Evolutionary conservation across 176 grass and related monocot species (phyloP).

Genomic region (Microstegium vimineum): DNA sequence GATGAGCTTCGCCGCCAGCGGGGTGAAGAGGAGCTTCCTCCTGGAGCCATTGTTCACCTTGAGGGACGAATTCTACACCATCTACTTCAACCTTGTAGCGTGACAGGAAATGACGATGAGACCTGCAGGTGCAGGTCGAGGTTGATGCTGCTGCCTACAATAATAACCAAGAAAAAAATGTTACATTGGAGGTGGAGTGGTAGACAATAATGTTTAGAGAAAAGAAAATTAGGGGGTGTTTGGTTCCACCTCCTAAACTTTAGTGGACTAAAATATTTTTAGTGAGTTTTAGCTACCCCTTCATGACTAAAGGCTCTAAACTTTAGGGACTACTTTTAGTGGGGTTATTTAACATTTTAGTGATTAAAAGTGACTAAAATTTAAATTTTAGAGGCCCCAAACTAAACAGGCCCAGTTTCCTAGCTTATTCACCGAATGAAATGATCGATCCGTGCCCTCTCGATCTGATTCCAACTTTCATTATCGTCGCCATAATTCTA

Average conservation of each 20-base stretch:
- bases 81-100: constrained; percentile 78
- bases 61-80: constrained; percentile 80
- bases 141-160: background rate
- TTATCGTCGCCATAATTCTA: background rate
- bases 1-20: constrained; percentile 68
- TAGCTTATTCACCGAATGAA: background rate
- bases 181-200: background rate
- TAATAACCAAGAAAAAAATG: background rate
- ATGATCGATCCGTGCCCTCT: background rate
- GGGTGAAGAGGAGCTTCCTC: constrained; percentile 58
- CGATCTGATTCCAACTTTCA: background rate
- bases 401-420: too few relatives aligned
- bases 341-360: too few relatives aligned
- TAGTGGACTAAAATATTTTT: too few relatives aligned
- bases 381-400: too few relatives aligned
- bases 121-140: background rate
- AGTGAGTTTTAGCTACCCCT: too few relatives aligned
- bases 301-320: too few relatives aligned
- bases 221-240: too few relatives aligned
- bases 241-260: too few relatives aligned
- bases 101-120: constrained; percentile 38
- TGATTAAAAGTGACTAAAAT: too few relatives aligned
- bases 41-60: constrained; percentile 79
- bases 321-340: too few relatives aligned
- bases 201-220: background rate